Base-by-base conservation (phyloP, 2,329 filamentous ascomycete genomes). In the Fusarium domesticum region DNA sequence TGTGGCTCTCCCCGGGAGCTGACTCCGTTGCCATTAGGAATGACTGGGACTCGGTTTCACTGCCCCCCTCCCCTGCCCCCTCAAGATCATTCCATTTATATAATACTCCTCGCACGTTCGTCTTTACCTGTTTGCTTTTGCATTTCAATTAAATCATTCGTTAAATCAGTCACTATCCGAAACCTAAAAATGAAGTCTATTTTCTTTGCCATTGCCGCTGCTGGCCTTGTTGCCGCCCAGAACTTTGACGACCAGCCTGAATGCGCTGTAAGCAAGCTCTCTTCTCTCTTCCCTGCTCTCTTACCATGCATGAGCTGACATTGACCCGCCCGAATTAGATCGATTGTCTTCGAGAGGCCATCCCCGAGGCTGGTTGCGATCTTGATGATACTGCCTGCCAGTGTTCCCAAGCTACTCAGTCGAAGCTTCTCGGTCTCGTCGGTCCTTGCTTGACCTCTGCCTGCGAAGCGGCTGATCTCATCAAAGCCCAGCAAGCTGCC, bases 151-250 rank as follows among this genome's bases (percentile, higher is more conserved):
- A 19, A 25, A 43, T 10, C 35, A 17, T 23, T 35, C 38, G 32
- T 36, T 25, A 19, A 33, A 17, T 18, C 11, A 37, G 18, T 31
- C 30, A 32, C 18, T 42, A 18, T 50, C 63, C n/a, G n/a, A n/a
- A n/a, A n/a, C n/a, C n/a, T n/a, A n/a, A 71, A 55, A 16, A 74
- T 74, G 71, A 74, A 72, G 70, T 52, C 60, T 53, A 39, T 62
- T 32, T 48, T 67, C 44, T 46, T 67, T 23, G 39, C 67, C 41
- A 48, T 67, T 39, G 64, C 62, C 45, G 53, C 57, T 31, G 63
- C 59, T 37, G 61, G 68, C 59, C 48, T 71, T 30, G 68, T 62
- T 33, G 62, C 64, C 38, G 70, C 69, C 23, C 69, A 72, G 57
- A 51, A 67, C 53, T 59, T 71, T 38, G 32, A 48, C 18, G 64